Percentiles rank a stretch among this genome's conserved stretches.
Evolutionary conservation across 768 basidiomycete species (phyloP).

Genomic region (Butyriboletus loyo): DNA sequence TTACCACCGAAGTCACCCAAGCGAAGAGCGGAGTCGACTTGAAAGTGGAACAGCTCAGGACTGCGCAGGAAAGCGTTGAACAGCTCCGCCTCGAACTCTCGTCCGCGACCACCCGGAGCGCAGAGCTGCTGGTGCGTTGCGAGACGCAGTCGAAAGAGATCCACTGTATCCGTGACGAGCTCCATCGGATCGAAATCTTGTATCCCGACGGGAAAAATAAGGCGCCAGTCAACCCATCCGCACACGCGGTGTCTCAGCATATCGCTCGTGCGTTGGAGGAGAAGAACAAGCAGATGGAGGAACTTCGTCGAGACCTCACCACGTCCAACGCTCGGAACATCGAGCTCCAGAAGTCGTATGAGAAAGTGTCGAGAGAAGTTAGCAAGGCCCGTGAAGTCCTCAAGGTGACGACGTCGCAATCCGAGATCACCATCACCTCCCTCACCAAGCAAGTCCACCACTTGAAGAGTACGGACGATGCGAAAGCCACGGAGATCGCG

Average conservation of each 20-base stretch:
- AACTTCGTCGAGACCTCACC: no score
- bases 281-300: no score
- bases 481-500: no score
- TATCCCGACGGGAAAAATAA: neutral
- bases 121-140: neutral
- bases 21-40: neutral
- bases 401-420: no score
- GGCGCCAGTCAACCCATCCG: neutral
- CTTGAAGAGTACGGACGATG: no score
- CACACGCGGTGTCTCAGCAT: neutral
- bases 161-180: neutral
- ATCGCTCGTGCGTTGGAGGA: neutral
- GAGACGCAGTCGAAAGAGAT: constrained; percentile 1
- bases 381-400: no score
- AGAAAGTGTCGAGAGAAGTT: neutral
- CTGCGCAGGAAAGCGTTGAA: neutral
- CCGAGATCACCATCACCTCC: no score
- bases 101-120: neutral
- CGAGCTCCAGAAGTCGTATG: constrained; percentile 3
- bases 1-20: neutral
- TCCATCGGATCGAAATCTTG: neutral
- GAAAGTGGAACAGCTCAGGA: neutral
- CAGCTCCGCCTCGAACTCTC: neutral
- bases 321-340: constrained; percentile 1
- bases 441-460: no score